A percentile compares a stretch with the other conserved stretches of the same genome.
phyloP scores from a whole-genome alignment of 2,329 filamentous ascomycete species.

The Talaromyces funiculosus region DNA sequence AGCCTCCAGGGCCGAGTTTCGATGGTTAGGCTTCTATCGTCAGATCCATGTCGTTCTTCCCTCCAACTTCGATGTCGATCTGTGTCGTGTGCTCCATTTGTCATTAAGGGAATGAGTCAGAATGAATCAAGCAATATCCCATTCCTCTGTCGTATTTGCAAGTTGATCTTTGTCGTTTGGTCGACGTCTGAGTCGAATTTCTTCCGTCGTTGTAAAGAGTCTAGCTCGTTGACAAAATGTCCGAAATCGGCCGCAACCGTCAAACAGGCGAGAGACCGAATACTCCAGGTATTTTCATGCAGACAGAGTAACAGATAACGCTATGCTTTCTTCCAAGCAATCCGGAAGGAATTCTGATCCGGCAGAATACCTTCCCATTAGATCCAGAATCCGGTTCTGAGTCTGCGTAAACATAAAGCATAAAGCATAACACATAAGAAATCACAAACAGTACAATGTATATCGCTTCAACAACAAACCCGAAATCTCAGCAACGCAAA shows the following conservation, averaged over 20 bases:
- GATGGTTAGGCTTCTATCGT: not conserved
- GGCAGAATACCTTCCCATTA: not conserved
- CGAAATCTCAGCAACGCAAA: not conserved
- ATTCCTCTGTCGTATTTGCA: not conserved
- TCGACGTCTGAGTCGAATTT: not conserved
- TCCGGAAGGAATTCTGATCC: not conserved
- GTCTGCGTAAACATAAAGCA: conserved; percentile 1
- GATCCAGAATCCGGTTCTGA: conserved; percentile 1
- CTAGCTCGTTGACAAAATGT: conserved; percentile 2
- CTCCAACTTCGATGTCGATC: not conserved
- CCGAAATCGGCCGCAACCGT: not conserved
- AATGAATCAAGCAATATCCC: not conserved
- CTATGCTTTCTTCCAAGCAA: not conserved
- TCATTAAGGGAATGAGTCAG: not conserved
- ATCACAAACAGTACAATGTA: conserved; percentile 6
- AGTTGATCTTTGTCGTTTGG: not conserved
- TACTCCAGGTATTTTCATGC: not conserved
- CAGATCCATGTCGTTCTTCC: too few relatives aligned
- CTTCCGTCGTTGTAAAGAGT: not conserved
- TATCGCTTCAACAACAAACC: conserved; percentile 4
- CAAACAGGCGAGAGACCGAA: not conserved
- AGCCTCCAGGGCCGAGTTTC: not conserved
- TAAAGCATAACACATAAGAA: not conserved
- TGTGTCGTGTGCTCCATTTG: not conserved
- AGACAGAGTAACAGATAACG: not conserved